Conservation (phyloP, 179 eudicot genomes). For the Vitellaria paradoxa region DNA sequence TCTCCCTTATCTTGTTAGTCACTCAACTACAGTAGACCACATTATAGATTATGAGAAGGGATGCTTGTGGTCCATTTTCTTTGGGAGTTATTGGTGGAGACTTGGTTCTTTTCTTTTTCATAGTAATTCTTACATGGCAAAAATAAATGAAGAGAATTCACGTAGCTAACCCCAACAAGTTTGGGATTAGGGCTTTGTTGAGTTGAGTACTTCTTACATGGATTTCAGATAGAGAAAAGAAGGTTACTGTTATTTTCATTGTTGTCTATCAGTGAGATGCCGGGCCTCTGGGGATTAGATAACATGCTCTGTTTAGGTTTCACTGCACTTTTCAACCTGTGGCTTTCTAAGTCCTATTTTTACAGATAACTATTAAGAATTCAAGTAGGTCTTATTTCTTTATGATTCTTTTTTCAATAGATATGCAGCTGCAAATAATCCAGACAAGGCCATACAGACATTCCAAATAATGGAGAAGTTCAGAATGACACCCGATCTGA, state of each 20-base stretch:
- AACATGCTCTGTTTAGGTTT: not conserved
- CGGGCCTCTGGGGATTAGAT: not conserved
- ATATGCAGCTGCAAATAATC: conserved; percentile 70
- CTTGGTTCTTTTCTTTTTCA: not conserved
- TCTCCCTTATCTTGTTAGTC: not conserved
- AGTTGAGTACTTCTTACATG: no score
- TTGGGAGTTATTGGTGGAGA: not conserved
- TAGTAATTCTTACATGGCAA: not conserved
- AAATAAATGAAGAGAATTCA: no score
- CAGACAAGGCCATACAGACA: conserved; percentile 69
- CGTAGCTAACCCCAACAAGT: no score
- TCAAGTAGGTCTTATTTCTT: not conserved
- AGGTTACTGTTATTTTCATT: not conserved
- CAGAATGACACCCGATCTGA: conserved; percentile 49
- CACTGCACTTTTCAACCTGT: not conserved
- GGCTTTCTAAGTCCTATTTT: not conserved
- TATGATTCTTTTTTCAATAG: conserved; percentile 28
- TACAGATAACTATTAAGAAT: not conserved
- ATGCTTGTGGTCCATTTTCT: not conserved
- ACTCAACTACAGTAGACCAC: not conserved
- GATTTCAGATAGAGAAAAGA: not conserved
- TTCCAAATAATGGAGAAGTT: conserved; percentile 77
- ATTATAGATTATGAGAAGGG: not conserved
- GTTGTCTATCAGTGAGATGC: not conserved
- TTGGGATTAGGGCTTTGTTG: no score